phyloP scores from a whole-genome alignment of 371 early-diverging fungal genomes.

The Haplosporangium sp. region DNA sequence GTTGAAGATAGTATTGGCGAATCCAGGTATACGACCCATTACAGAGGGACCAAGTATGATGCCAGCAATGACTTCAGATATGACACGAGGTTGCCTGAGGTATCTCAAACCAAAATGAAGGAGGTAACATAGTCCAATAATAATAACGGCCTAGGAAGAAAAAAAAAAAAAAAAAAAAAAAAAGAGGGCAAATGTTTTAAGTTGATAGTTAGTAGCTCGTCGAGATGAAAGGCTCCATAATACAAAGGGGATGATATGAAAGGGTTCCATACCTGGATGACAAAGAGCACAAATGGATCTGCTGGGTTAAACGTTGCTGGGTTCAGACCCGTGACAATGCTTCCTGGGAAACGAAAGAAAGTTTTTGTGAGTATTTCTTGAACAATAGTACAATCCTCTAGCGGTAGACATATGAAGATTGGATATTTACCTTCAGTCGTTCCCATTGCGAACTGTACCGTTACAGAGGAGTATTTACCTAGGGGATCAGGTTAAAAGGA shows the following conservation, averaged over 20 bases:
- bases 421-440: constrained; percentile 2
- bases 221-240: too few relatives aligned
- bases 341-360: constrained; percentile 48
- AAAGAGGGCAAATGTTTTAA: too few relatives aligned
- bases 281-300: constrained; percentile 74
- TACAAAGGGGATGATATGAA: background rate
- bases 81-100: constrained; percentile 80
- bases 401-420: background rate
- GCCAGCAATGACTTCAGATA: constrained; percentile 84
- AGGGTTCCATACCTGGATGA: constrained; percentile 67
- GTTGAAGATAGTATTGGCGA: constrained; percentile 73
- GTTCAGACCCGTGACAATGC: constrained; percentile 74
- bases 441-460: constrained; percentile 2
- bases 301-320: constrained; percentile 65
- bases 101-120: constrained; percentile 68
- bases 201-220: too few relatives aligned
- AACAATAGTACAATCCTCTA: background rate
- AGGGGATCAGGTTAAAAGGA: too few relatives aligned
- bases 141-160: constrained; percentile 66
- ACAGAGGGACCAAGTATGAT: constrained; percentile 85
- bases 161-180: background rate
- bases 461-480: background rate
- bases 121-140: constrained; percentile 72
- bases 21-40: constrained; percentile 78
- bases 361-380: background rate